Evolutionary conservation across 176 grass and related monocot species (phyloP), one percentile per base, ranked within the genome.

Genomic region (Phyllostachys edulis): DNA sequence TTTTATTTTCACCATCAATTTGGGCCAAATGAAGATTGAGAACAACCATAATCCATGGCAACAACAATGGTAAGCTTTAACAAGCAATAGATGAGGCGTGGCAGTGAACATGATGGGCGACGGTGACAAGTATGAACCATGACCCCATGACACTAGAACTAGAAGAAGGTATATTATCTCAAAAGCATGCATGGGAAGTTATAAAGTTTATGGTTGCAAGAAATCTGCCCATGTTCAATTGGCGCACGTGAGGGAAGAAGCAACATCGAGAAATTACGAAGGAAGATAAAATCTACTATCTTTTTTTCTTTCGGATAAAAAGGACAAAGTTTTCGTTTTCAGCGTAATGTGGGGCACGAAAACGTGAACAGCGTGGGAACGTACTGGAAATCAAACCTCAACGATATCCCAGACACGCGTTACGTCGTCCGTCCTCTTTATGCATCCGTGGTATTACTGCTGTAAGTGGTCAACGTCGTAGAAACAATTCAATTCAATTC

Each of bases 161-260:
- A 34, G 32, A 2, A 34, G 2, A 34, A 34, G 32, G 32, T 34
- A 34, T 34, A 61, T 55, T n/a, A n/a, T 75, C 56, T 38, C 9
- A 38, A 14, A 32, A 44, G 18, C 4, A 4, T 45, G 0, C 63
- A 38, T 9, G 1, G 11, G 0, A 36, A 2, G 37, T 37, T 38
- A 26, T 42, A 69, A 50, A 62, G 50, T 41, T 50, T 29, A 29
- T 50, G 29, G 69, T 14, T 61, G 52, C 82, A 85, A 12, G 1
- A 27, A 67, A 80, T 80, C 87, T 29, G 8, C 9, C 10, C 3
- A 13, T 20, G 50, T 38, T 20, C 21, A 65, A 80, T 75, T 68
- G 54, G 40, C 71, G 40, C 82, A 85, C 82, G 62, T 80, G 82
- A 85, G 5, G 9, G 17, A n/a, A 67, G 75, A 74, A 16, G 21